Base-by-base conservation (phyloP, 495 filamentous ascomycete species). In the Penicillium soppii region DNA sequence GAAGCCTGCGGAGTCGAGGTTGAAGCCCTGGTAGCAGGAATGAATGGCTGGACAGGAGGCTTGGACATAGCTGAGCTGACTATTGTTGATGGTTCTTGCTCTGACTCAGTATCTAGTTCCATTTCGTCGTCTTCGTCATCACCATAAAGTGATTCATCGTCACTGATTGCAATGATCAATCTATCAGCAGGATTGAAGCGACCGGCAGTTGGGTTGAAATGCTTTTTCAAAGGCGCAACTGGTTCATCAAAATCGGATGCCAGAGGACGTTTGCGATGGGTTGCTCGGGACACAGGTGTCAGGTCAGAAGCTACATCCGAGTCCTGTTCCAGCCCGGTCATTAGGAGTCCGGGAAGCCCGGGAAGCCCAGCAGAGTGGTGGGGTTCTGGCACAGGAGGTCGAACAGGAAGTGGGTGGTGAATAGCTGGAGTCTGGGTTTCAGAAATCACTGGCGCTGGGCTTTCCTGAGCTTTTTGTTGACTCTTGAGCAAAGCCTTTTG, bases 81-180 rank as follows among this genome's bases (percentile, higher is more conserved):
- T 21, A 33, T 33, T 9, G 51, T 19, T 1, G 23, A 23, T 10
- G 41, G 17, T 1, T 53, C 54, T n/a, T 53, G 49, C 4, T 57
- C 59, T 15, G 51, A 37, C 19, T 42, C 48, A 0, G 56, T 54
- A 26, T 72, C 68, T 3, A 70, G 30, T 1, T 74, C 65, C 71
- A 74, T 72, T 17, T 53, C 43, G 15, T 62, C 70, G 22, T 59
- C 59, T 30, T 71, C 69, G 26, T 75, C 68, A 47, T 76, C 70
- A 4, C 64, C 73, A 32, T 76, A 77, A 4, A 72, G 69, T 26
- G 70, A 71, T 40, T 85, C 84, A 51, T 85, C 81, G 20, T 84
- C 84, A 56, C 82, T 96, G 27, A 95, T 85, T 49, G 96, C 88
- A 60, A 97, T 96, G 22, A 80, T 60, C 7, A 81, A 67, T 42